These are phyloP conservation scores for Pontederia paniculata DNA, from an alignment of 176 grass and related monocot species.

Conservation along the genomic window DNA sequence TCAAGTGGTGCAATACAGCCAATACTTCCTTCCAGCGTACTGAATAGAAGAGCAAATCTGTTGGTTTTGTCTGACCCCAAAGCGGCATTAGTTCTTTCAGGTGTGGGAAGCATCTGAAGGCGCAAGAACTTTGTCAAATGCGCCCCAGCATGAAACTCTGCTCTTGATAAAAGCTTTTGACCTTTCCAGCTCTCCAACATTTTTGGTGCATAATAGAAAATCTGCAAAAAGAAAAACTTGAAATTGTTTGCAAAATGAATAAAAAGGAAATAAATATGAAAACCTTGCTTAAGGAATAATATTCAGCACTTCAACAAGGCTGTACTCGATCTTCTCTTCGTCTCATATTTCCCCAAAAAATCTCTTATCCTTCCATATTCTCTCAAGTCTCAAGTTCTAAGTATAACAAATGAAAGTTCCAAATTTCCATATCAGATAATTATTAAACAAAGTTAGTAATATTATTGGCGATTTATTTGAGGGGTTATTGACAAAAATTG, in stretches of 20 bases:
- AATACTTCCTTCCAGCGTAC: slow-evolving; percentile 75
- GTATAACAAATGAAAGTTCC: no score
- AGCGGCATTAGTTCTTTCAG: slow-evolving; percentile 25
- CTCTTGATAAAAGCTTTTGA: slow-evolving; percentile 73
- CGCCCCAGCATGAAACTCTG: slow-evolving; percentile 78
- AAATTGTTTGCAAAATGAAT: background rate
- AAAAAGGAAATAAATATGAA: background rate
- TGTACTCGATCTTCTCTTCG: no score
- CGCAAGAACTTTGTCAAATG: slow-evolving; percentile 77
- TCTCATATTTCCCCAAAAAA: no score
- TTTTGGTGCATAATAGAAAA: slow-evolving; percentile 95
- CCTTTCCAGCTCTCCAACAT: slow-evolving; percentile 95
- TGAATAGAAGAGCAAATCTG: slow-evolving; percentile 76
- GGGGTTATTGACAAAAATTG: no score
- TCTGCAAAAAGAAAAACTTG: slow-evolving; percentile 32
- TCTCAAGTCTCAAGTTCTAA: no score
- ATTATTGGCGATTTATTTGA: no score
- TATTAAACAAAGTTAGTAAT: no score
- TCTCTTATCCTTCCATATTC: no score
- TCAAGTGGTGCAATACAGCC: slow-evolving; percentile 94
- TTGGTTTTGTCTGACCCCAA: slow-evolving; percentile 72
- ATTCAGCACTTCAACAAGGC: no score
- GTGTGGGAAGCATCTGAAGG: slow-evolving; percentile 61
- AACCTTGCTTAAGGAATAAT: background rate
- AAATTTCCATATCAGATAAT: no score